Base-by-base conservation (phyloP, 495 filamentous ascomycete species). In the Penicillium flavigenum region DNA sequence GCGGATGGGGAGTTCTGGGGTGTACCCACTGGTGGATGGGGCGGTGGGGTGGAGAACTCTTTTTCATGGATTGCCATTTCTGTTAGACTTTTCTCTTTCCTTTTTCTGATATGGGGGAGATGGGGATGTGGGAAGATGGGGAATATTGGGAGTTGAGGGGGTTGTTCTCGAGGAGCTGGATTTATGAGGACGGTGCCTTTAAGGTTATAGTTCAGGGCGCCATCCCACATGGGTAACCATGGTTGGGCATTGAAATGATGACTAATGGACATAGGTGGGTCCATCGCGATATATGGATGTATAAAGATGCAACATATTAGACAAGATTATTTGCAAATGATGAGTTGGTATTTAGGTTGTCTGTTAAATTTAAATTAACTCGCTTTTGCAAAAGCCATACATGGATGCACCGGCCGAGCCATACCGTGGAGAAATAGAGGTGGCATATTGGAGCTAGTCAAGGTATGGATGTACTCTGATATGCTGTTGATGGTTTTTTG, bases 21-120 rank as follows among this genome's bases (percentile, higher is more conserved):
- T 20, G 64, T 67, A 34, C 59, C 62, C 27, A 38, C 41, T 19
- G 56, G 39, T 41, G 64, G 64, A 5, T 53, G 59, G 2, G 59
- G 56, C 44, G 62, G 62, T 39, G 57, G 56, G 24, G 51, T 58
- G 16, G 56, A 60, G 62, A 64, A 67, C 56, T 65, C 64, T 57
- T 64, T 64, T 51, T 67, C 59, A 4, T 38, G 3, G 44, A 64
- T 63, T 16, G 59, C 0, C 64, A 67, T 67, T 38, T 44, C 36
- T 41, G 47, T 19, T 32, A 11, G 0, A 4, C 4, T 14, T 19
- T 20, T 27, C 6, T 10, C 0, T n/a, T 17, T 11, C 8, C 29
- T 24, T 17, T 7, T 10, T 17, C 24, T 27, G 9, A 0, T 14
- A 5, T 43, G 27, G 14, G 50, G 14, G 11, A 17, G 36, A 43